phyloP scores from a whole-genome alignment of 2,329 filamentous ascomycete genomes.

The Fusarium buharicum region DNA sequence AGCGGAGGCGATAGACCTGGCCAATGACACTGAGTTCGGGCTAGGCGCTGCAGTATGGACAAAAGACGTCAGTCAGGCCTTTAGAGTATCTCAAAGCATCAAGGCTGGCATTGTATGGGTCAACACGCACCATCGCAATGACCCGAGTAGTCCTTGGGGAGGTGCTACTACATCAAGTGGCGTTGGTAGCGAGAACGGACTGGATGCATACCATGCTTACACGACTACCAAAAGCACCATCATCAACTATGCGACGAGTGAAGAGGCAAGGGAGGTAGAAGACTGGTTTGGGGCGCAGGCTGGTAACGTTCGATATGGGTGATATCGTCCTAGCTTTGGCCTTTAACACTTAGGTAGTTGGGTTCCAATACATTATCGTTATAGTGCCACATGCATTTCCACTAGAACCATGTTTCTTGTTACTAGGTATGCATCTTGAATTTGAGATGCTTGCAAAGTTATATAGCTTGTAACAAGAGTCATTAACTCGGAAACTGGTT shows the following conservation, averaged over 20 bases:
- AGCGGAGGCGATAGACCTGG: constrained; percentile 74
- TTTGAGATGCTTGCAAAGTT: too few relatives aligned
- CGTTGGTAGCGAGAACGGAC: constrained; percentile 77
- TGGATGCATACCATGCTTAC: constrained; percentile 70
- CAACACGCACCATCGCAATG: constrained; percentile 75
- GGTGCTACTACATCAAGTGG: constrained; percentile 70
- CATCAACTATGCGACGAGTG: constrained; percentile 71
- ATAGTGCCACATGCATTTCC: too few relatives aligned
- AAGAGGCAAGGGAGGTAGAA: constrained; percentile 63
- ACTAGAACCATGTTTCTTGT: too few relatives aligned
- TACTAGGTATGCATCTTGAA: too few relatives aligned
- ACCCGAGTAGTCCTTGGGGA: constrained; percentile 77
- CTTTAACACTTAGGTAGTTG: neutral
- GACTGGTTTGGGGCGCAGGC: constrained; percentile 75
- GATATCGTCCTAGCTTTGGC: neutral
- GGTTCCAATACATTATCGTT: neutral
- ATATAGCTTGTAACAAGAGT: too few relatives aligned
- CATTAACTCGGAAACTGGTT: too few relatives aligned
- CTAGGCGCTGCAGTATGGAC: constrained; percentile 84
- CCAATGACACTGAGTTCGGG: constrained; percentile 80
- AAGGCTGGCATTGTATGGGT: constrained; percentile 71
- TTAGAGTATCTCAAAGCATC: constrained; percentile 76
- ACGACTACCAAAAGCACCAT: constrained; percentile 73
- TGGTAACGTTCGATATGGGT: constrained; percentile 58
- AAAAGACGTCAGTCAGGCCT: constrained; percentile 77